Percentiles rank a stretch among this genome's conserved stretches.
Evolutionary conservation across 371 early-diverging fungal genomes (phyloP).

Genomic region (Rhizopus arrhizus): DNA sequence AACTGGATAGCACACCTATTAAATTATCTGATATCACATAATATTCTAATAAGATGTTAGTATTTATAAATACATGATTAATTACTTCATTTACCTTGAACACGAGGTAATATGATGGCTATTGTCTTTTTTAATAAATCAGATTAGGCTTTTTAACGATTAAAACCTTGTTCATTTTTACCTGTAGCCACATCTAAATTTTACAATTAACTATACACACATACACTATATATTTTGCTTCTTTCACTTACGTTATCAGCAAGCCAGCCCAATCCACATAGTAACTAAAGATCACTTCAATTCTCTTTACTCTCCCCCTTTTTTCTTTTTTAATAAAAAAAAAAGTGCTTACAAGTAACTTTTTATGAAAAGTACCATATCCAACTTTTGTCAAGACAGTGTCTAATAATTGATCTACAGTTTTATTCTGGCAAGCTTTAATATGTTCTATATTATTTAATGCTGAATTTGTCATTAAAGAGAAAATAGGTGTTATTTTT

Average conservation of each 20-base stretch:
- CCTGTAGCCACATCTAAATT: conserved; percentile 73
- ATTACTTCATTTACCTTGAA: conserved; percentile 39
- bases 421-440: background rate
- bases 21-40: conserved; percentile 60
- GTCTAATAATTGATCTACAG: conserved; percentile 50
- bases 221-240: background rate
- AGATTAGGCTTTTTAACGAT: background rate
- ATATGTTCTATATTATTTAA: background rate
- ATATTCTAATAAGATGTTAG: conserved; percentile 43
- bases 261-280: conserved; percentile 84
- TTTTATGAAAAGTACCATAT: conserved; percentile 77
- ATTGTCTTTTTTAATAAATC: conserved; percentile 51
- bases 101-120: conserved; percentile 64
- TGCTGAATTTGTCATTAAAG: background rate
- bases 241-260: conserved; percentile 76
- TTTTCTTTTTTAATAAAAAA: background rate
- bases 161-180: conserved; percentile 21
- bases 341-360: conserved; percentile 59
- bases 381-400: conserved; percentile 71
- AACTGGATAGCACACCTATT: conserved; percentile 68
- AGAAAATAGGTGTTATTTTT: no score
- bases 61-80: background rate
- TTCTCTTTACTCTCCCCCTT: background rate
- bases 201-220: background rate
- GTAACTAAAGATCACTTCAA: conserved; percentile 49